phyloP scores from a whole-genome alignment of 257 asterid species.

The Nemophila menziesii region DNA sequence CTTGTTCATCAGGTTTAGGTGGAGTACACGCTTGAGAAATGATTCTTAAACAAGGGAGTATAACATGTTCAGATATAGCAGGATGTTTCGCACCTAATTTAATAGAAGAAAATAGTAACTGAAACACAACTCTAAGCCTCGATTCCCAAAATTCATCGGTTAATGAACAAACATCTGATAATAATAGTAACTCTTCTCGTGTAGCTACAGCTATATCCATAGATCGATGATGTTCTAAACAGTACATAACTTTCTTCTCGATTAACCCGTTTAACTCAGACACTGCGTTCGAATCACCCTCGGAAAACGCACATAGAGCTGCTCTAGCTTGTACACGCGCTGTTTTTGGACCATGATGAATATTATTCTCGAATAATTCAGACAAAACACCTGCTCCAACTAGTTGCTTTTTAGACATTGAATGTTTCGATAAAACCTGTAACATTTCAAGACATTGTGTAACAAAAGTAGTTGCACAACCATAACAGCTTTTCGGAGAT shows the following conservation, averaged over 20 bases:
- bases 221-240: slow-evolving; percentile 99
- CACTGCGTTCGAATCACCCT: slow-evolving; percentile 82
- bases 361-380: slow-evolving; percentile 94
- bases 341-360: slow-evolving; percentile 95
- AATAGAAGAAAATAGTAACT: slow-evolving; percentile 83
- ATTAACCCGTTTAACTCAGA: slow-evolving; percentile 75
- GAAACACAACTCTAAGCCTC: slow-evolving; percentile 82
- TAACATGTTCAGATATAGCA: slow-evolving; percentile 93
- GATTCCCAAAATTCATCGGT: slow-evolving; percentile 99
- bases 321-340: slow-evolving; percentile 98
- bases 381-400: slow-evolving; percentile 86
- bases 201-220: slow-evolving; percentile 91
- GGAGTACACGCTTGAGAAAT: slow-evolving; percentile 94
- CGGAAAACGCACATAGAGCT: slow-evolving; percentile 97
- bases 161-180: slow-evolving; percentile 88
- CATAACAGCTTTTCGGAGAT: slow-evolving; percentile 94
- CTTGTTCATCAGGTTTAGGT: slow-evolving; percentile 89
- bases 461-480: slow-evolving; percentile 92
- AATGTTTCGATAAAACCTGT: slow-evolving; percentile 78
- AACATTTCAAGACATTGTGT: slow-evolving; percentile 91
- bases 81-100: slow-evolving; percentile 97
- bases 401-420: slow-evolving; percentile 79
- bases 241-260: slow-evolving; percentile 79
- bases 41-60: slow-evolving; percentile 90
- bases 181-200: slow-evolving; percentile 85